A percentile compares a stretch with the other conserved stretches of the same genome.
phyloP scores from a whole-genome alignment of 768 basidiomycete genomes.

The Mycena chlorophos region DNA sequence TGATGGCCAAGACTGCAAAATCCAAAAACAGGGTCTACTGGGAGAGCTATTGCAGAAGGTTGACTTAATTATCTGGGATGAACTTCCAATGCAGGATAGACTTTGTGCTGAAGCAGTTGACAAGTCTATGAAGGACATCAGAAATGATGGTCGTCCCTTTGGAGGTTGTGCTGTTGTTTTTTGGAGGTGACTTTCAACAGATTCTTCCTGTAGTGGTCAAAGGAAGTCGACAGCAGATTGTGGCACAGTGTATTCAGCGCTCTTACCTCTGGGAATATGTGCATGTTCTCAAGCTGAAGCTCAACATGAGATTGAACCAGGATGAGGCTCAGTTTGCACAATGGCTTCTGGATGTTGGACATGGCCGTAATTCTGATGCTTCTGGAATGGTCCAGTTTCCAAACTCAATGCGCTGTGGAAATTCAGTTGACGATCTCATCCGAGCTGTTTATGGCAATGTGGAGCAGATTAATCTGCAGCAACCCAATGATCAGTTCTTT shows the following conservation, averaged over 20 bases:
- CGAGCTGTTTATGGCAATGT: neutral
- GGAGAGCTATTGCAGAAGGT: constrained; percentile 32
- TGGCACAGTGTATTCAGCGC: constrained; percentile 4
- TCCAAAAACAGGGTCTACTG: constrained; percentile 25
- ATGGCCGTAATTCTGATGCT: constrained; percentile 1
- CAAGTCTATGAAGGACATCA: constrained; percentile 30
- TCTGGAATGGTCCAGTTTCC: neutral
- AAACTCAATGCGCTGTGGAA: neutral
- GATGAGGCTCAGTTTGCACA: constrained; percentile 15
- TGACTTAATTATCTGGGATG: constrained; percentile 40
- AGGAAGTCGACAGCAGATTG: constrained; percentile 8
- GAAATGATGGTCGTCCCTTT: constrained; percentile 27
- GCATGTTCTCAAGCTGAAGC: neutral
- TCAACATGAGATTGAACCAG: constrained; percentile 4
- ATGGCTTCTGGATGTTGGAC: constrained; percentile 13
- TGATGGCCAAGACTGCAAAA: constrained; percentile 25
- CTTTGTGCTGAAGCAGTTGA: constrained; percentile 36
- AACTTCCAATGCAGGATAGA: constrained; percentile 36
- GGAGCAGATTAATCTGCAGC: neutral
- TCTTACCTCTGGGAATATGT: constrained; percentile 4
- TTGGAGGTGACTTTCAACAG: constrained; percentile 4
- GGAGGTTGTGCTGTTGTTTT: constrained; percentile 37
- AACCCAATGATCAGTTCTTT: constrained; percentile 31
- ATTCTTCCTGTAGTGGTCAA: constrained; percentile 12
- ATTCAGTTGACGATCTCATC: neutral